phyloP scores from a whole-genome alignment of 2,329 filamentous ascomycete species.

The Fusarium anguioides region DNA sequence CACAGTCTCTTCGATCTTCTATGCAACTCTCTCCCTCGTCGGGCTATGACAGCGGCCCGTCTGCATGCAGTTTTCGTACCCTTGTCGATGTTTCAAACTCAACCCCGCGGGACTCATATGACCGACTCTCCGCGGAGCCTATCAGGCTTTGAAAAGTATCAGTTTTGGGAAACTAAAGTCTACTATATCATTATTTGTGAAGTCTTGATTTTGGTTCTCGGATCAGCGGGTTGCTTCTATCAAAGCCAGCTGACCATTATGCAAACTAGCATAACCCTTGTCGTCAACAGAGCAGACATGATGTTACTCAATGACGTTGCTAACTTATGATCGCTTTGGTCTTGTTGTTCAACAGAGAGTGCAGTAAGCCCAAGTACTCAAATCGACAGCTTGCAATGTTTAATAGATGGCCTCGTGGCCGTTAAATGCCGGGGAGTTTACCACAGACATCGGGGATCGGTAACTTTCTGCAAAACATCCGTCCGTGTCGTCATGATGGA shows the following conservation, averaged over 20 bases:
- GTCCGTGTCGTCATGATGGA: background rate
- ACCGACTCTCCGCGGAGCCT: constrained; percentile 1
- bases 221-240: background rate
- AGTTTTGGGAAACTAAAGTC: background rate
- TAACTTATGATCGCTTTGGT: background rate
- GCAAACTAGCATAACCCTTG: constrained; percentile 3
- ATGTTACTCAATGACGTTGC: background rate
- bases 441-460: background rate
- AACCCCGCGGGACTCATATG: background rate
- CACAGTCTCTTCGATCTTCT: background rate
- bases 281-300: background rate
- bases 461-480: background rate
- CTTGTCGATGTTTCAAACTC: constrained; percentile 1
- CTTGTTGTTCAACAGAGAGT: background rate
- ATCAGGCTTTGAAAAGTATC: background rate
- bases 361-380: background rate
- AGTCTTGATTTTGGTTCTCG: background rate
- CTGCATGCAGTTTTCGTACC: background rate
- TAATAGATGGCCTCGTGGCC: background rate
- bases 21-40: background rate
- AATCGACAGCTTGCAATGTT: background rate
- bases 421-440: background rate
- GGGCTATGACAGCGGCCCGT: background rate
- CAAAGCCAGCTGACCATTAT: background rate
- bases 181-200: background rate